Base-by-base conservation (phyloP, 495 filamentous ascomycete species). In the Alectoria sarmentosa region DNA sequence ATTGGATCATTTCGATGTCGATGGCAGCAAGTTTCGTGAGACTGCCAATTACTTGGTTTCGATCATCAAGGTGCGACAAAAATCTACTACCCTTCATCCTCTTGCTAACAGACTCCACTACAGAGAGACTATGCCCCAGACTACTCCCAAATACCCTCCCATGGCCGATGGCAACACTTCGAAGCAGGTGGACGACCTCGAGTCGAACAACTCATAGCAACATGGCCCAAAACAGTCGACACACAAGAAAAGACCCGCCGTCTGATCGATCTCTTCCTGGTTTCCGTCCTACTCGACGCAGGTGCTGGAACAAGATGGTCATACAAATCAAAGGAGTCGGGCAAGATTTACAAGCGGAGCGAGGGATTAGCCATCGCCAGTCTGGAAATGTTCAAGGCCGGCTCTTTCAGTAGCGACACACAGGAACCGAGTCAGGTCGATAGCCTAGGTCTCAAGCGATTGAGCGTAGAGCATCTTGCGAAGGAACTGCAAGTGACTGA, bases 301-400 rank as follows among this genome's bases (percentile, higher is more conserved):
- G 86, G 86, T 42, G 85, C 86, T 6, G 86, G 86, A 8, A 82
- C 78, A 54, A 78, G 77, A 61, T 89, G 86, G 86, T 88, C 86
- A 46, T 98, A 96, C 76, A 92, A 88, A 76, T 92, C 90, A 64
- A 88, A 88, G 67, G 91, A 97, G 72, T 96, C 91, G 66, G 92
- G 92, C 38, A 89, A 86, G 65, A 70, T 88, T 19, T 98, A 92
- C 72, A 82, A 86, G 46, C 84, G 94, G 46, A 96, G 91, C 62
- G 94, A 98, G 73, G 94, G 94, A 30, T 79, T 98, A 67, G 94
- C 94, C 8, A 87, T 98, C 54, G 94, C 95, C 30, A 93, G 89
- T 73, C 76, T 98, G 72, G 94, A 98, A 70, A 98, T 98, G 94
- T 98, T 98, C 78, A 96, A 94, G 76, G 81, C 84, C 61, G 94